Conservation (phyloP, 1,139 yeast genomes). For the Candida frijolesensis region DNA sequence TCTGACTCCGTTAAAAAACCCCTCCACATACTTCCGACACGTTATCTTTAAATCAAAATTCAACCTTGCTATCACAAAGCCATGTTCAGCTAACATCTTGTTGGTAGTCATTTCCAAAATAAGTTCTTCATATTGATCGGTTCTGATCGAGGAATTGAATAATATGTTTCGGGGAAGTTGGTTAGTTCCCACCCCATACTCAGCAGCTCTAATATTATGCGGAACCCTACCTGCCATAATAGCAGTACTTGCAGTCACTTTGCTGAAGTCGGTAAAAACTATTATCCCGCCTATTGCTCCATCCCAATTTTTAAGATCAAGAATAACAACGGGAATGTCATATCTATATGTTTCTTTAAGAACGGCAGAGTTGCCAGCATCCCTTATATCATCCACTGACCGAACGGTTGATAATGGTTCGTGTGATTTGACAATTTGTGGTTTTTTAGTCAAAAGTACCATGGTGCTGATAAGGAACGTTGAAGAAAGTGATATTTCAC, state of each 20-base stretch:
- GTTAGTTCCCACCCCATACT: neutral
- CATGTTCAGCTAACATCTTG: neutral
- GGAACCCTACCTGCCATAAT: constrained; percentile 3
- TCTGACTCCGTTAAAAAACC: constrained; percentile 4
- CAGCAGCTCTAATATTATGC: neutral
- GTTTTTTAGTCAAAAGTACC: neutral
- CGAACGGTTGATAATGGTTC: constrained; percentile 6
- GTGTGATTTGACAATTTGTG: neutral
- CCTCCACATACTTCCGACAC: constrained; percentile 9
- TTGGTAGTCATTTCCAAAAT: neutral
- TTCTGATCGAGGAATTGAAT: constrained; percentile 4
- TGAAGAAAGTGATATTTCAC: neutral
- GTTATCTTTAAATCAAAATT: constrained; percentile 11
- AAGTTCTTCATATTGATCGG: constrained; percentile 2
- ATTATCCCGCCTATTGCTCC: neutral
- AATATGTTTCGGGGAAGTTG: neutral
- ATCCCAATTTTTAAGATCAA: neutral
- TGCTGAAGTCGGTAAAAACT: constrained; percentile 9
- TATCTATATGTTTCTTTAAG: constrained; percentile 1
- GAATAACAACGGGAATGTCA: constrained; percentile 10
- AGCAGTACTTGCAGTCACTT: neutral
- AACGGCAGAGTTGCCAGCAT: neutral
- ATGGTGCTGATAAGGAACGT: neutral
- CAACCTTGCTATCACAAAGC: constrained; percentile 9
- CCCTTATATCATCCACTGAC: neutral